These are phyloP conservation scores for baker's yeast (Saccharomyces cerevisiae) DNA, from an alignment of 805 yeast species.

Conservation along the genomic window DNA sequence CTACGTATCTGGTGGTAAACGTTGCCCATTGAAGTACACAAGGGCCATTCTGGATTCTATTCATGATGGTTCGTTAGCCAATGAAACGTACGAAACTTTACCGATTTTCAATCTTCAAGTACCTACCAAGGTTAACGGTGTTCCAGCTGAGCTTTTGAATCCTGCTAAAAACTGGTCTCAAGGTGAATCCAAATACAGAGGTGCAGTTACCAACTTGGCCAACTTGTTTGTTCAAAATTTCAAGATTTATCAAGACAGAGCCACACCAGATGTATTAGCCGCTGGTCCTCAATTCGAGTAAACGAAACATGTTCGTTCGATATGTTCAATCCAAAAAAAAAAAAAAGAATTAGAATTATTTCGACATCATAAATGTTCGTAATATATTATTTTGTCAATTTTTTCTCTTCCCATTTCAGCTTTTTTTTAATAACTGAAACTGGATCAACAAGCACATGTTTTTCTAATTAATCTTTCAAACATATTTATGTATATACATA, in stretches of 20 bases:
- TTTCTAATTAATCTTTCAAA: not conserved
- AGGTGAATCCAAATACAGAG: constrained; percentile 43
- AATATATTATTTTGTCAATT: not conserved
- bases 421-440: not conserved
- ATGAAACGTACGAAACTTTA: constrained; percentile 74
- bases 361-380: not conserved
- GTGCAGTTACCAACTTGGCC: constrained; percentile 61
- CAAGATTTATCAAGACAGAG: constrained; percentile 70
- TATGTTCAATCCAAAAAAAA: not conserved
- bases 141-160: constrained; percentile 77
- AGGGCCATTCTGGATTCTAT: constrained; percentile 92
- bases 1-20: constrained; percentile 86
- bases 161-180: constrained; percentile 77
- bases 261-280: constrained; percentile 78
- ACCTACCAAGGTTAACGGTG: constrained; percentile 68
- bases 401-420: not conserved
- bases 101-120: constrained; percentile 81
- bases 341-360: not conserved
- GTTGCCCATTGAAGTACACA: constrained; percentile 96
- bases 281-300: constrained; percentile 67
- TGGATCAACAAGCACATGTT: not conserved
- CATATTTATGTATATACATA: not conserved
- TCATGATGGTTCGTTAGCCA: constrained; percentile 79
- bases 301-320: not conserved
- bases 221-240: constrained; percentile 78